Evolutionary conservation across 768 basidiomycete genomes (phyloP).

Genomic region (Austroboletus festivus): DNA sequence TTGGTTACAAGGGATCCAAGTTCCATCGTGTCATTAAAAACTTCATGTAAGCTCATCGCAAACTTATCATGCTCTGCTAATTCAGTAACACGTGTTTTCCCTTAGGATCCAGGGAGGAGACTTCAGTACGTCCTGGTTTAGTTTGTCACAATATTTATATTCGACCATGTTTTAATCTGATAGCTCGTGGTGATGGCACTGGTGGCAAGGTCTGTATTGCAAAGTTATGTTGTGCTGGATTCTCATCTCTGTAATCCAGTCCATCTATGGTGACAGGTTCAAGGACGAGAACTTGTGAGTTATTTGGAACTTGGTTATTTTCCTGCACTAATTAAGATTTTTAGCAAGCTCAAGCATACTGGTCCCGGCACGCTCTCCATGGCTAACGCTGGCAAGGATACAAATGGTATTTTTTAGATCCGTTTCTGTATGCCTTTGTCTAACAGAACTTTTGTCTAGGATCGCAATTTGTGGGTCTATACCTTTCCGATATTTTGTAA

Average conservation of each 20-base stretch:
- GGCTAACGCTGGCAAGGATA: constrained; percentile 92
- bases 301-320: background rate
- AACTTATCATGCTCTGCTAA: background rate
- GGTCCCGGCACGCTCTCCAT: constrained; percentile 85
- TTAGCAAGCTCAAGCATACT: constrained; percentile 93
- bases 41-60: constrained; percentile 64
- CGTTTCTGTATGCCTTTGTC: background rate
- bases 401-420: constrained; percentile 59
- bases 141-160: constrained; percentile 13
- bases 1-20: constrained; percentile 90
- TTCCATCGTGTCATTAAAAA: constrained; percentile 97
- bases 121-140: constrained; percentile 66
- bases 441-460: constrained; percentile 40
- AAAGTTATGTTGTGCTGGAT: background rate
- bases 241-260: constrained; percentile 38
- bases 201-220: constrained; percentile 70
- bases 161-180: constrained; percentile 5
- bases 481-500: background rate
- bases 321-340: background rate
- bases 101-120: constrained; percentile 95
- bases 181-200: constrained; percentile 83
- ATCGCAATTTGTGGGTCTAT: constrained; percentile 76
- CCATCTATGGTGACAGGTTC: constrained; percentile 89
- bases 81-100: background rate
- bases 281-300: constrained; percentile 94